These are phyloP conservation scores for Corylus avellana DNA, from an alignment of 306 rosid genomes.

Conservation along the genomic window DNA sequence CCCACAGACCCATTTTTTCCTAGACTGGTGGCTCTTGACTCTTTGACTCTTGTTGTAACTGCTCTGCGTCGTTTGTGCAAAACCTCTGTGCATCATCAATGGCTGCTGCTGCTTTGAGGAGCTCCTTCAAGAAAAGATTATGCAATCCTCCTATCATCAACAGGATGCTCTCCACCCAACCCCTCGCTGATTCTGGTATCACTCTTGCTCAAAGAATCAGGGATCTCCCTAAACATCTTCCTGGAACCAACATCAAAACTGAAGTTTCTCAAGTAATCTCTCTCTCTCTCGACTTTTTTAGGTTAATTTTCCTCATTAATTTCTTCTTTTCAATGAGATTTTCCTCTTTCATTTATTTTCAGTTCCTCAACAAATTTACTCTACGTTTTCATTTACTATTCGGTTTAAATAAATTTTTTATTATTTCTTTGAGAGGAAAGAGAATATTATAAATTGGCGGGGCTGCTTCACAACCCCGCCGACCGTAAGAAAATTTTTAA, in stretches of 20 bases:
- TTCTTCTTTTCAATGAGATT: background rate
- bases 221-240: slow-evolving; percentile 81
- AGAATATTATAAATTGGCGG: too few species aligned
- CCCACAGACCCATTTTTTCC: too few species aligned
- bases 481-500: too few species aligned
- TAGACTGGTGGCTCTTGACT: too few species aligned
- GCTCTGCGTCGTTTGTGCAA: background rate
- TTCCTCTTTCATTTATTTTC: too few species aligned
- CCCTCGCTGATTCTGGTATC: slow-evolving; percentile 37
- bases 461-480: too few species aligned
- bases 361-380: too few species aligned
- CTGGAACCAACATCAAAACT: slow-evolving; percentile 70
- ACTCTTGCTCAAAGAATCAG: slow-evolving; percentile 70
- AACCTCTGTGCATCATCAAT: slow-evolving; percentile 28
- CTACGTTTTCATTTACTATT: too few species aligned
- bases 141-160: slow-evolving; percentile 10
- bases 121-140: slow-evolving; percentile 42
- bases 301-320: background rate
- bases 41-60: too few species aligned
- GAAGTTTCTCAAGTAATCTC: slow-evolving; percentile 64
- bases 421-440: too few species aligned
- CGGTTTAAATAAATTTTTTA: too few species aligned
- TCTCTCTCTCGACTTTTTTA: background rate
- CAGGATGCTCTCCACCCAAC: slow-evolving; percentile 46
- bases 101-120: slow-evolving; percentile 65